These are phyloP conservation scores for Macrocybe gigantea DNA, from an alignment of 768 basidiomycete species.

Conservation along the genomic window DNA sequence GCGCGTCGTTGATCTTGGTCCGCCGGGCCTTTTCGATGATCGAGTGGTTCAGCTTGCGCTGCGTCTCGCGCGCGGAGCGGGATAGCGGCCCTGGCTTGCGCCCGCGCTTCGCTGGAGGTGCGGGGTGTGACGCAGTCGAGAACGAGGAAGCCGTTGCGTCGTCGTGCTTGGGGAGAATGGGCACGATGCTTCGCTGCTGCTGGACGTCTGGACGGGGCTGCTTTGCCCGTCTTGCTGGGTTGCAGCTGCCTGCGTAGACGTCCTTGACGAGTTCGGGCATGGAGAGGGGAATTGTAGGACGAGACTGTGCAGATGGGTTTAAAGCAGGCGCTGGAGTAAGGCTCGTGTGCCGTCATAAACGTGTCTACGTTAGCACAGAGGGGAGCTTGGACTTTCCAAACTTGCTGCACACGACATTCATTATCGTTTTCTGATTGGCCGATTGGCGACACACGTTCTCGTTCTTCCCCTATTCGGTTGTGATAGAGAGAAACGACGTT, in stretches of 20 bases:
- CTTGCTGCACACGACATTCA: conserved; percentile 23
- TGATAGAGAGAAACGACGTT: too few relatives aligned
- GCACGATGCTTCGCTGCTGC: conserved; percentile 9
- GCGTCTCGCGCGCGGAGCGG: conserved; percentile 74
- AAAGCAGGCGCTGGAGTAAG: not conserved
- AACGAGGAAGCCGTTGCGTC: not conserved
- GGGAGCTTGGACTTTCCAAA: not conserved
- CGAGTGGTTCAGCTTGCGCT: conserved; percentile 90
- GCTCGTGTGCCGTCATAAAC: conserved; percentile 28
- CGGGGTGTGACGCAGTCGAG: conserved; percentile 5
- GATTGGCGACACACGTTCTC: conserved; percentile 19
- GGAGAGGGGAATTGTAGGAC: not conserved
- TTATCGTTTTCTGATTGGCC: conserved; percentile 21
- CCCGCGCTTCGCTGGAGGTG: conserved; percentile 48
- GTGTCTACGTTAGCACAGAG: conserved; percentile 11
- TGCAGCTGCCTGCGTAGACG: conserved; percentile 27
- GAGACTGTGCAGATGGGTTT: not conserved
- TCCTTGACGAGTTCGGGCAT: conserved; percentile 2
- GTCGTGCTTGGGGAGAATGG: conserved; percentile 18
- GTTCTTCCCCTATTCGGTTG: too few relatives aligned
- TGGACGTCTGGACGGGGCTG: conserved; percentile 12
- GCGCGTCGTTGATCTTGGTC: conserved; percentile 93
- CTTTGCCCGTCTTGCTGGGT: conserved; percentile 34
- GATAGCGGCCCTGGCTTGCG: conserved; percentile 71
- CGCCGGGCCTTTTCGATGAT: conserved; percentile 91